Base-by-base conservation (phyloP, 2,329 filamentous ascomycete genomes). In the Ophiostoma ips region DNA sequence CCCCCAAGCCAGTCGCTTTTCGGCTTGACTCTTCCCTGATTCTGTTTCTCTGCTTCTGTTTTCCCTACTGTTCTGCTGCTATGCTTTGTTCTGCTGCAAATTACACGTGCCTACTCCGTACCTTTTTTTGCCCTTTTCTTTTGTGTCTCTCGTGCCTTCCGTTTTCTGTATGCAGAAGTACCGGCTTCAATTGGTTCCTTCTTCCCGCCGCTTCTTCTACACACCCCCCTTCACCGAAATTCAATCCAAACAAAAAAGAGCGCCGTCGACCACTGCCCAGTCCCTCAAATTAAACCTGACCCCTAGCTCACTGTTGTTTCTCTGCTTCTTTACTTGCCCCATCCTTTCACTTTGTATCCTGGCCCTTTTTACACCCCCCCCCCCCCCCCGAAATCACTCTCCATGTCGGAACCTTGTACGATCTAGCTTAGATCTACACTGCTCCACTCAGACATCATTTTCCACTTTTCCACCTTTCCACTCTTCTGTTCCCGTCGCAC, bases 261-360 rank as follows among this genome's bases (percentile, higher is more conserved):
- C 47, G 47, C 49, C 50, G 44, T 11, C 43, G 19, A 12, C 19
- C 41, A 18, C 51, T 46, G 28, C 41, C 30, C 46, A 35, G 41
- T 48, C 41, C 44, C 16, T 52, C 30, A 49, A 54, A 54, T 54
- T 52, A 54, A 46, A 54, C 49, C 41, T 33, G 16, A 41, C 16
- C 16, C 35, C 19, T 52, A 48, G 51, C 48, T 49, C 46, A n/a
- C n/a, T n/a, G n/a, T n/a, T 30, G n/a, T 40, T 28, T 34, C 18
- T 19, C 8, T 10, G 38, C 43, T 33, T 11, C 34, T 24, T 21
- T 19, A 7, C 40, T 50, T 44, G 24, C 16, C n/a, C 11, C 41
- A 12, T 12, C 28, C 18, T 38, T 48, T 10, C 34, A 36, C 33
- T 21, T 16, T 13, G 11, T 35, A 35, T 15, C 16, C 19, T 16